Evolutionary conservation across 768 basidiomycete genomes (phyloP), one percentile per base, ranked within the genome.

Genomic region (Phlebiopsis gigantea): DNA sequence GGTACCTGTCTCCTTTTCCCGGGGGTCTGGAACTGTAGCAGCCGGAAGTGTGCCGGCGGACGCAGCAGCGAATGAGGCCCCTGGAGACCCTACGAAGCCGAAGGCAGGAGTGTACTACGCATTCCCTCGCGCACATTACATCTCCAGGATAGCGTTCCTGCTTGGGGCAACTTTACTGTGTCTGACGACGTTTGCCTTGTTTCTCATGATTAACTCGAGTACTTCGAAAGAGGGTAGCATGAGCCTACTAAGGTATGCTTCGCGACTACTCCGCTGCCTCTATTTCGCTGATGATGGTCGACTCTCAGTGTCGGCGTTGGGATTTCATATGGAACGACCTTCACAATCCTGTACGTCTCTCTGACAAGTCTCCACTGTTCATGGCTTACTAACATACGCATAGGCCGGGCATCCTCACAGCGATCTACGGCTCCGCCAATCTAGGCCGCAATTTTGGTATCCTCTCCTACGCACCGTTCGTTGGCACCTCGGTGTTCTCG

Each of bases 361-460:
- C 9, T 43, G 19, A 2, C 26, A 45, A n/a, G 26, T 30, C 44
- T 15, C 2, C 2, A 10, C 2, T 45, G 25, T n/a, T n/a, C n/a
- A 47, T 10, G 26, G 26, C 51, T 26, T 22, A 53, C 52, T 14
- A 2, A 15, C n/a, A 5, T 21, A 7, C 28, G 19, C 9, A 7
- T 61, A 88, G 86, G 12, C 89, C 90, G 1, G 83, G 87, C 53
- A 77, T 93, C 26, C 71, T 90, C 4, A 81, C 84, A 2, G 76
- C 85, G 1, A 75, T 87, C 22, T 93, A 88, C 87, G 90, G 90
- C 12, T 66, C 77, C 25, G 64, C 75, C n/a, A 79, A 88, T 59
- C 72, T 85, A 4, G 90, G 83, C 8, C 81, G 90, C 56, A 93
- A 93, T 68, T 92, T 82, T 57, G 88, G 89, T 24, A 69, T 89